Conservation (phyloP, 176 grass and related monocot genomes). For the Chrysopogon serrulatus region DNA sequence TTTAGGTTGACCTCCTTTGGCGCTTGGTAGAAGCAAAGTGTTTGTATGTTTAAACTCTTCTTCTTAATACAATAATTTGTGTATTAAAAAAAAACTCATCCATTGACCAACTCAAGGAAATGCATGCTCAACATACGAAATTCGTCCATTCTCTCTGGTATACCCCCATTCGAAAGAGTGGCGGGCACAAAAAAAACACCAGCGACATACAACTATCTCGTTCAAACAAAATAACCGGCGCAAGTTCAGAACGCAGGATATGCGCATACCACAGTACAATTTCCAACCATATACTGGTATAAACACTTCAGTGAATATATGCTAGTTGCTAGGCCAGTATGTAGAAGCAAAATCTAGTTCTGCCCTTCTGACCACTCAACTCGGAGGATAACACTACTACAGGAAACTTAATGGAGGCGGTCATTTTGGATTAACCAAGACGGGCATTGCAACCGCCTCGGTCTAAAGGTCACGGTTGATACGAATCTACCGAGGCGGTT, state of each 20-base stretch:
- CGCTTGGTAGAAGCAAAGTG: too few relatives aligned
- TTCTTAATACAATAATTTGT: too few relatives aligned
- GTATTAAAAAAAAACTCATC: too few relatives aligned
- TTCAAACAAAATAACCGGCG: neutral
- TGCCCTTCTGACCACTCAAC: conserved; percentile 51
- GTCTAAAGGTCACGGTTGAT: too few relatives aligned
- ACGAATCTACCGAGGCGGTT: too few relatives aligned
- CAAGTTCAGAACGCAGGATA: neutral
- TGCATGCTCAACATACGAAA: neutral
- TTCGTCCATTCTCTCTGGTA: neutral
- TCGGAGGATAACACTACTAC: conserved; percentile 49
- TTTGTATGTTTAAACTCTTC: too few relatives aligned
- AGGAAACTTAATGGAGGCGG: too few relatives aligned
- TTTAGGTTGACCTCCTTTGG: too few relatives aligned
- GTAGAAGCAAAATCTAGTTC: conserved; percentile 12
- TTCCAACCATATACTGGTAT: neutral
- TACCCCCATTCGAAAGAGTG: neutral
- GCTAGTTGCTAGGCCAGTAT: neutral
- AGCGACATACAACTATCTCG: neutral
- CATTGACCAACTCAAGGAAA: neutral
- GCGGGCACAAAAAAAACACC: neutral
- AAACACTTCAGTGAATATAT: neutral
- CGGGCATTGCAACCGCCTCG: too few relatives aligned
- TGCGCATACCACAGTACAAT: neutral
- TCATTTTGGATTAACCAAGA: too few relatives aligned